A percentile compares a stretch with the other conserved stretches of the same genome.
Evolutionary conservation across 1,139 yeast genomes (phyloP).

Genomic region (Scheffersomyces titani): DNA sequence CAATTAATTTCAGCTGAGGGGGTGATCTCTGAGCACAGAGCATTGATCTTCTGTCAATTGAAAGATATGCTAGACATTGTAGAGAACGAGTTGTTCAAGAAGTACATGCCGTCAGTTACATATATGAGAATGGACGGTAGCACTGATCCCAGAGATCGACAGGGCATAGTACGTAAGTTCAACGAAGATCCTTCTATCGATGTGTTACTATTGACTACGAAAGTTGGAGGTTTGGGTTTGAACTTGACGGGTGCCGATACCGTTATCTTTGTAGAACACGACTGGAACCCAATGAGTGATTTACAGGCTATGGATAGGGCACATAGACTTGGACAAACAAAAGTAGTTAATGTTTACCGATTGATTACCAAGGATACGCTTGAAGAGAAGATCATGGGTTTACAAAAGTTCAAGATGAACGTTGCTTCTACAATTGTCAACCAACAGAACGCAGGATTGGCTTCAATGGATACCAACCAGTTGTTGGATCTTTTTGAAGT

Average conservation of each 20-base stretch:
- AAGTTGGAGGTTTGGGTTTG: constrained; percentile 97
- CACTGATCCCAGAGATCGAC: constrained; percentile 91
- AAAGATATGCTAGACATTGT: constrained; percentile 98
- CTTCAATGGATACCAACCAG: constrained; percentile 97
- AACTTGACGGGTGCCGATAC: constrained; percentile 99
- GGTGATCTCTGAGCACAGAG: constrained; percentile 94
- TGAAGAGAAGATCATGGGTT: constrained; percentile 98
- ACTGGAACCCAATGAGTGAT: constrained; percentile 99
- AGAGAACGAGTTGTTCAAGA: constrained; percentile 81
- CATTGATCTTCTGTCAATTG: constrained; percentile 91
- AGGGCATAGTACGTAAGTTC: constrained; percentile 86
- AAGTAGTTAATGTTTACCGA: constrained; percentile 93
- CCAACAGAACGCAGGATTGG: constrained; percentile 92
- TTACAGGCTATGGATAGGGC: constrained; percentile 99
- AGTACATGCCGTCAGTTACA: constrained; percentile 86
- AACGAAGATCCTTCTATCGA: constrained; percentile 98
- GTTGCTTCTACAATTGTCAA: constrained; percentile 95
- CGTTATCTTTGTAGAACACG: constrained; percentile 97
- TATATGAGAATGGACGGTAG: constrained; percentile 95
- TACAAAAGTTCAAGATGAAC: constrained; percentile 95
- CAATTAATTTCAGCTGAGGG: constrained; percentile 55
- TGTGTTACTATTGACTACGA: constrained; percentile 86
- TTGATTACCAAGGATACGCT: constrained; percentile 89
- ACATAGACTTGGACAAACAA: constrained; percentile 96
- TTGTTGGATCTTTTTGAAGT: constrained; percentile 85